Evolutionary conservation across 306 rosid species (phyloP).

Genomic region (Prunus padus): DNA sequence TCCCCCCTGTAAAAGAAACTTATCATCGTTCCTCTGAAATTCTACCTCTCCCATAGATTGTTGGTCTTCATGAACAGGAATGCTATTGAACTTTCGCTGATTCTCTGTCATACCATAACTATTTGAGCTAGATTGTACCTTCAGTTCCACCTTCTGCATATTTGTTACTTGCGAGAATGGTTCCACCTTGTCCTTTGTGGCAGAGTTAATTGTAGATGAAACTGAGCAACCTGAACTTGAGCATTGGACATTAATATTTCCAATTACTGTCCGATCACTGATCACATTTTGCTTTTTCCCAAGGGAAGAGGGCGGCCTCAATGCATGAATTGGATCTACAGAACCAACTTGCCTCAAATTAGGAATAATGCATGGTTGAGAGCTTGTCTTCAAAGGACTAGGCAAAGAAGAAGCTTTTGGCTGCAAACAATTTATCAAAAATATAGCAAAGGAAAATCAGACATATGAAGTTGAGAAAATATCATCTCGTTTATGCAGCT

Average conservation of each 20-base stretch:
- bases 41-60: conserved; percentile 21
- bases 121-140: conserved; percentile 20
- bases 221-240: conserved; percentile 16
- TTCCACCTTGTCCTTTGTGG: conserved; percentile 29
- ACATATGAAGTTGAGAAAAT: conserved; percentile 3
- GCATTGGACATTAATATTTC: conserved; percentile 18
- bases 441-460: not conserved
- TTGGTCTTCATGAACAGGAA: conserved; percentile 22
- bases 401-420: conserved; percentile 45
- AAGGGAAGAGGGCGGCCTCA: conserved; percentile 34
- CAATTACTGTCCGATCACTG: conserved; percentile 24
- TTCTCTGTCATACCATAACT: conserved; percentile 18
- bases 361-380: conserved; percentile 44
- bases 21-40: conserved; percentile 24
- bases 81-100: conserved; percentile 21
- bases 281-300: conserved; percentile 26
- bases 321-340: conserved; percentile 29
- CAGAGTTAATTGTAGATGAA: conserved; percentile 4
- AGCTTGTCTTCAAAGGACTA: conserved; percentile 33
- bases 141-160: conserved; percentile 25
- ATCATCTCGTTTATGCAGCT: conserved; percentile 13
- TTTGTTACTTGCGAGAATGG: conserved; percentile 23
- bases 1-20: conserved; percentile 21
- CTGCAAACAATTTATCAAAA: conserved; percentile 33
- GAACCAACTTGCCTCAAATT: conserved; percentile 37